phyloP scores from a whole-genome alignment of 2,329 filamentous ascomycete genomes.

The Fusarium luffae region DNA sequence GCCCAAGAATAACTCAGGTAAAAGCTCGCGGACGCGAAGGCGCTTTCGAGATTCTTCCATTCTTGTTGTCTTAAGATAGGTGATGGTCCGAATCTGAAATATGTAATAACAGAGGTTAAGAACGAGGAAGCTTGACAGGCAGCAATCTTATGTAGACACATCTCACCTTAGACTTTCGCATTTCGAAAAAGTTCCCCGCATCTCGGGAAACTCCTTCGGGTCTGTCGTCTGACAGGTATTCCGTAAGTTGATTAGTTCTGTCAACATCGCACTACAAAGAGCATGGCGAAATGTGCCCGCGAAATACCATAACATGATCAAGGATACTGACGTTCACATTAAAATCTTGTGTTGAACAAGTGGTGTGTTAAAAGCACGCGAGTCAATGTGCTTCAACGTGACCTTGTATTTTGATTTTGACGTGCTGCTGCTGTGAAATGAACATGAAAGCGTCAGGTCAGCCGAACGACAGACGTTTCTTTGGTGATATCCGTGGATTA shows the following conservation, averaged over 20 bases:
- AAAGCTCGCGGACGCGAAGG: conserved; percentile 55
- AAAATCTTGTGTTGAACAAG: background rate
- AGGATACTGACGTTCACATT: background rate
- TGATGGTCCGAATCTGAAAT: too few relatives aligned
- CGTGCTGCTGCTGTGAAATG: background rate
- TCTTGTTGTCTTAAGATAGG: background rate
- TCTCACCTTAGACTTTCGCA: background rate
- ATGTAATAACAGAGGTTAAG: background rate
- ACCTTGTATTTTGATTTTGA: background rate
- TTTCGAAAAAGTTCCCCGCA: conserved; percentile 8
- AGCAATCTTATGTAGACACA: background rate
- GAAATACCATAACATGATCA: background rate
- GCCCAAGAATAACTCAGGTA: conserved; percentile 58
- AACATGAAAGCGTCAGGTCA: background rate
- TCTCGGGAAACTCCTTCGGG: conserved; percentile 11
- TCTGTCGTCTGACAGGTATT: background rate
- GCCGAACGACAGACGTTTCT: background rate
- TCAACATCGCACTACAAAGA: background rate
- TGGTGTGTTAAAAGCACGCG: too few relatives aligned
- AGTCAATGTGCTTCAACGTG: too few relatives aligned
- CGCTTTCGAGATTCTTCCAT: background rate
- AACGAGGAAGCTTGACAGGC: background rate
- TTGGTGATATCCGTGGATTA: background rate
- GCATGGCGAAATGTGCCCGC: background rate
- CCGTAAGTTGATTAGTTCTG: background rate